A percentile compares a stretch with the other conserved stretches of the same genome.
Conservation (phyloP, 139 green algal genomes). For the Auxenochlorella pyrenoidosa region DNA sequence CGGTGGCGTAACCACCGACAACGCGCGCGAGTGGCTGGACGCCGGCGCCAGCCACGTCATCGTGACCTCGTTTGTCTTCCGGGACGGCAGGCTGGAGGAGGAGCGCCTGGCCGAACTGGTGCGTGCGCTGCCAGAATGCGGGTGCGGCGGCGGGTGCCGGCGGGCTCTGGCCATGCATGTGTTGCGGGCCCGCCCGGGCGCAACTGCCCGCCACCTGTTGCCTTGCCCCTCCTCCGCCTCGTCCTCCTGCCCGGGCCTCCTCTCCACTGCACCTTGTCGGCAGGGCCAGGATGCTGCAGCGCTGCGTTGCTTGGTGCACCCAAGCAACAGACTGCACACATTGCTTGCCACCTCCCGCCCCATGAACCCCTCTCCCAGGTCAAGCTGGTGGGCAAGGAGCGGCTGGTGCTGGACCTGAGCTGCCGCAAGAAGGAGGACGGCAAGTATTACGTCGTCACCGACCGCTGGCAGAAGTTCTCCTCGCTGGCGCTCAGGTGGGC, state of each 20-base stretch:
- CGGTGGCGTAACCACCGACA: slow-evolving; percentile 90
- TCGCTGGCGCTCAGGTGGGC: slow-evolving; percentile 57
- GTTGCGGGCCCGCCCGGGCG: too few relatives aligned
- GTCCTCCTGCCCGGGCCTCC: too few relatives aligned
- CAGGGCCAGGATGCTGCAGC: too few relatives aligned
- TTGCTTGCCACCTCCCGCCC: too few relatives aligned
- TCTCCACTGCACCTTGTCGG: too few relatives aligned
- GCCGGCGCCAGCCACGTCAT: slow-evolving; percentile 96
- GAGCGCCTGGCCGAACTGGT: slow-evolving; percentile 84
- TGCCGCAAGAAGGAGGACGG: slow-evolving; percentile 80
- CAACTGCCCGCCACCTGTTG: too few relatives aligned
- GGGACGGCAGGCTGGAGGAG: slow-evolving; percentile 86
- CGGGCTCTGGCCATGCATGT: too few relatives aligned
- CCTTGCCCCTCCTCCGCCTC: too few relatives aligned
- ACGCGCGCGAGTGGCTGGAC: slow-evolving; percentile 88
- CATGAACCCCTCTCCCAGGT: slow-evolving; percentile 59
- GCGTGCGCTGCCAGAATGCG: slow-evolving; percentile 49
- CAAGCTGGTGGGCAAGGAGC: slow-evolving; percentile 82
- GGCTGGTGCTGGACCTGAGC: slow-evolving; percentile 96
- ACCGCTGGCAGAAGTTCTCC: slow-evolving; percentile 83
- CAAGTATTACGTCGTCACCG: slow-evolving; percentile 79
- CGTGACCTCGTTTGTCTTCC: slow-evolving; percentile 96
- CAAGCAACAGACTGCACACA: too few relatives aligned
- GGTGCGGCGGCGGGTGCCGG: too few relatives aligned
- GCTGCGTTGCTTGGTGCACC: too few relatives aligned